Evolutionary conservation across 2,329 filamentous ascomycete genomes (phyloP).

Genomic region (Simplicillium sp.): DNA sequence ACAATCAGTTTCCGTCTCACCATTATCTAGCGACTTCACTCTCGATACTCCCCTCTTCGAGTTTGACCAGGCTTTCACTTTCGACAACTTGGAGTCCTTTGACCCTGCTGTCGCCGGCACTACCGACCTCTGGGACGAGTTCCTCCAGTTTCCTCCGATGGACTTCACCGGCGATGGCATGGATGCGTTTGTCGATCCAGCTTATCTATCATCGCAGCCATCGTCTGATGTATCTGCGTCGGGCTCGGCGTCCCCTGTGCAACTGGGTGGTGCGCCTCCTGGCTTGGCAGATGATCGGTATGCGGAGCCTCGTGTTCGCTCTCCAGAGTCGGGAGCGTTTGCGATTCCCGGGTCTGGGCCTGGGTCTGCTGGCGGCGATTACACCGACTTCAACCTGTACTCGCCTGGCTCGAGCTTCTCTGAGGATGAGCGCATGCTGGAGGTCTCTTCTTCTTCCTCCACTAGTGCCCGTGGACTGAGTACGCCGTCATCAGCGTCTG

Average conservation of each 20-base stretch:
- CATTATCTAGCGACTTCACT: not conserved
- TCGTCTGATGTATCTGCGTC: slow-evolving; percentile 16
- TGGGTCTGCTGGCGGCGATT: not conserved
- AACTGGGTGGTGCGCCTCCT: slow-evolving; percentile 3
- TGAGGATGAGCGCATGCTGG: slow-evolving; percentile 36
- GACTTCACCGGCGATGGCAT: slow-evolving; percentile 29
- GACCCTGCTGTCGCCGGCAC: slow-evolving; percentile 7
- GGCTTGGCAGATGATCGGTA: slow-evolving; percentile 5
- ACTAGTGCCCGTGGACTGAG: slow-evolving; percentile 3
- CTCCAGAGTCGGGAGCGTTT: slow-evolving; percentile 7
- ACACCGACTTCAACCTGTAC: slow-evolving; percentile 44
- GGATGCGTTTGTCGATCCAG: slow-evolving; percentile 34
- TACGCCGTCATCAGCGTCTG: slow-evolving; percentile 1
- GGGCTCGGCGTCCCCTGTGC: slow-evolving; percentile 11
- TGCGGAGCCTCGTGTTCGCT: slow-evolving; percentile 4
- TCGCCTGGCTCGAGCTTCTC: slow-evolving; percentile 38
- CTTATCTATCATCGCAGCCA: slow-evolving; percentile 29
- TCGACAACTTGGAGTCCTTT: slow-evolving; percentile 6
- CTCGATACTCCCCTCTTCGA: slow-evolving; percentile 7
- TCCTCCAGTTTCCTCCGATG: slow-evolving; percentile 31
- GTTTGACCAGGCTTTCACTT: slow-evolving; percentile 9
- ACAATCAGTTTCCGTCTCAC: slow-evolving; percentile 7
- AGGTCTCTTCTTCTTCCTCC: slow-evolving; percentile 13
- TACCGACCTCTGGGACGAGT: slow-evolving; percentile 32
- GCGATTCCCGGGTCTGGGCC: slow-evolving; percentile 29